A percentile compares a stretch with the other conserved stretches of the same genome.
phyloP scores from a whole-genome alignment of 1,284 basidiomycete species.

The Lentinus polychrous region DNA sequence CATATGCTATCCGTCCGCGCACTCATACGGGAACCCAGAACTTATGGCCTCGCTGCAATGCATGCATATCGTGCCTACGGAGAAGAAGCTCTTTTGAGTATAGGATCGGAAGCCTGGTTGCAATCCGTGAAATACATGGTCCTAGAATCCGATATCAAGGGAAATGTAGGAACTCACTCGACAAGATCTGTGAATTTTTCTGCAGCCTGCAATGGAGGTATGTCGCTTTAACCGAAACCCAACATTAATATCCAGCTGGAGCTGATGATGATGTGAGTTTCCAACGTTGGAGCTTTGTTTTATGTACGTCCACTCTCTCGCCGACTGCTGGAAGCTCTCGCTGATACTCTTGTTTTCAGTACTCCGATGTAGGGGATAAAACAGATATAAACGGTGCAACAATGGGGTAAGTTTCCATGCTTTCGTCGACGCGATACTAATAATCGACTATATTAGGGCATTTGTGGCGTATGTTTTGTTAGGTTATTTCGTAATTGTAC shows the following conservation, averaged over 20 bases:
- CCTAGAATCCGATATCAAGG: background rate
- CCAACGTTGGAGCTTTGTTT: background rate
- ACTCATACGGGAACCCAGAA: background rate
- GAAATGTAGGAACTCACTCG: background rate
- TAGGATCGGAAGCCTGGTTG: background rate
- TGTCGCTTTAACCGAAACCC: background rate
- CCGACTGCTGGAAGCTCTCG: background rate
- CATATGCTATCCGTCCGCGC: background rate
- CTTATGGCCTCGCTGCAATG: background rate
- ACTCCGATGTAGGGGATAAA: background rate
- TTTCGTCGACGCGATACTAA: background rate
- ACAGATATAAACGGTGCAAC: background rate
- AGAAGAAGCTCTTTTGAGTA: background rate
- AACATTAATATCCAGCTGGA: background rate
- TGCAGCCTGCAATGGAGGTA: background rate
- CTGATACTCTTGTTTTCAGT: background rate
- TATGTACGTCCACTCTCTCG: background rate
- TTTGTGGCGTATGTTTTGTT: background rate
- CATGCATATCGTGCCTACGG: background rate
- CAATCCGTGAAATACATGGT: background rate
- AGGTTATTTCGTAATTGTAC: background rate
- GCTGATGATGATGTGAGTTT: background rate
- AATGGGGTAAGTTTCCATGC: background rate
- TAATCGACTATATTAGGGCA: too few species aligned
- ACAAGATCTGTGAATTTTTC: too few species aligned